These are phyloP conservation scores for Didymella pomorum DNA, from an alignment of 2,329 filamentous ascomycete genomes.

Conservation along the genomic window DNA sequence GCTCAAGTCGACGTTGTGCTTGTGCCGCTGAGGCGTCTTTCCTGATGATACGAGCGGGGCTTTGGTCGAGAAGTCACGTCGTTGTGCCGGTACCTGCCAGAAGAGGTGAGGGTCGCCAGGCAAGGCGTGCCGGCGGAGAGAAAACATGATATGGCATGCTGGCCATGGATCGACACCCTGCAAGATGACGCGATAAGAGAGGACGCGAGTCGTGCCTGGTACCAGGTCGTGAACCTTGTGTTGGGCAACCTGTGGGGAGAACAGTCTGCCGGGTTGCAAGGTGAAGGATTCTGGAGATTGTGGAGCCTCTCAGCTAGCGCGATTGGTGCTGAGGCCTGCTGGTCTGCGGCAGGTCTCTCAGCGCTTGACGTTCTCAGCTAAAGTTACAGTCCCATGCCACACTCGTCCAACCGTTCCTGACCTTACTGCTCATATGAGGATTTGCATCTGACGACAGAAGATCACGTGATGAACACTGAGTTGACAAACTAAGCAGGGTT, in stretches of 20 bases:
- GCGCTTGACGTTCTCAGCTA: background rate
- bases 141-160: slow-evolving; percentile 15
- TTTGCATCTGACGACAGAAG: background rate
- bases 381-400: background rate
- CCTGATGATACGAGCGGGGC: slow-evolving; percentile 30
- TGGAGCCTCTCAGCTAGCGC: background rate
- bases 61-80: slow-evolving; percentile 19
- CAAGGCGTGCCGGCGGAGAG: slow-evolving; percentile 17
- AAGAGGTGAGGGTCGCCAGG: slow-evolving; percentile 19
- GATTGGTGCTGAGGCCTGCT: background rate
- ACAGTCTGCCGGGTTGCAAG: background rate
- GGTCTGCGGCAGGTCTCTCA: background rate
- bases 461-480: background rate
- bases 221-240: background rate
- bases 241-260: slow-evolving; percentile 5
- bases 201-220: slow-evolving; percentile 6
- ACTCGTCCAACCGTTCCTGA: background rate
- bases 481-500: background rate
- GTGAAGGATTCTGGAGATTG: background rate
- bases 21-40: slow-evolving; percentile 25
- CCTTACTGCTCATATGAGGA: background rate
- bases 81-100: slow-evolving; percentile 32
- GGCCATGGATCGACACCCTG: slow-evolving; percentile 15
- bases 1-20: slow-evolving; percentile 23
- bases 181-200: slow-evolving; percentile 16